A percentile compares a stretch with the other conserved stretches of the same genome.
Evolutionary conservation across 192 early-diverging fungal genomes (phyloP).

Genomic region (Chytriomyces confervae): DNA sequence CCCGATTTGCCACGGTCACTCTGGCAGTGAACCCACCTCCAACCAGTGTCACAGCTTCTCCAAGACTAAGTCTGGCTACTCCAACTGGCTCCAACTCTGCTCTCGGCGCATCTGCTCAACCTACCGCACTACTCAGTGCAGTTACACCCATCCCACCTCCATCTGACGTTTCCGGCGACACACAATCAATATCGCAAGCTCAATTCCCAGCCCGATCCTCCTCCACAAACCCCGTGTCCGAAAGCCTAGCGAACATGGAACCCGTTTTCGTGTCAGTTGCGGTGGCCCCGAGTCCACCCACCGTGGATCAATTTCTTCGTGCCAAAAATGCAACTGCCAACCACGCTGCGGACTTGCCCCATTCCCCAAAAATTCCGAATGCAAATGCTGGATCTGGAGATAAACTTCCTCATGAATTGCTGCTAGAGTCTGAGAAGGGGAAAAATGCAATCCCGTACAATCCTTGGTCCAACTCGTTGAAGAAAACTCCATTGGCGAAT

Average conservation of each 20-base stretch:
- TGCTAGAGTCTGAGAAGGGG: constrained; percentile 6
- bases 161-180: background rate
- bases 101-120: background rate
- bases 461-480: constrained; percentile 2
- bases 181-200: background rate
- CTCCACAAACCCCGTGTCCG: background rate
- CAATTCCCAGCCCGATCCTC: background rate
- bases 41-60: background rate
- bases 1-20: constrained; percentile 4
- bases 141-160: background rate
- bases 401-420: background rate
- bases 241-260: background rate
- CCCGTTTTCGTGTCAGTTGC: background rate
- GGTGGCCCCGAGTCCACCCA: background rate
- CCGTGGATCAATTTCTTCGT: background rate
- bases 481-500: background rate
- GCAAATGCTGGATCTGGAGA: background rate
- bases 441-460: constrained; percentile 2
- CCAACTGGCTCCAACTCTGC: background rate
- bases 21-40: background rate
- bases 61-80: background rate
- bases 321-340: background rate
- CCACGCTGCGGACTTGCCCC: background rate
- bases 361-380: background rate
- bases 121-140: background rate